These are phyloP conservation scores for Quercus variabilis DNA, from an alignment of 306 rosid genomes.

Conservation along the genomic window DNA sequence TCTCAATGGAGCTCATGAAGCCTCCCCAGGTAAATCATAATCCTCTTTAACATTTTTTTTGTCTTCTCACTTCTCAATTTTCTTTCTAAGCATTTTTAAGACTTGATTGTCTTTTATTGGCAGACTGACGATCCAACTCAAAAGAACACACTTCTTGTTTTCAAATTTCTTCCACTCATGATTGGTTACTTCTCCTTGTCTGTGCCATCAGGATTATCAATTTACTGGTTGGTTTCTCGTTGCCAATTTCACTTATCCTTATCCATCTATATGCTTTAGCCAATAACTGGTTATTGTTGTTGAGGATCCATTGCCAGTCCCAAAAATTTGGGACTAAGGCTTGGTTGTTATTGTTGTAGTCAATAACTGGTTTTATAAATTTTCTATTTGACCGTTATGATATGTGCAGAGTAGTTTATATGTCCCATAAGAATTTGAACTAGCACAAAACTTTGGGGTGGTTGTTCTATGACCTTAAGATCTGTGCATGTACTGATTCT, in stretches of 20 bases:
- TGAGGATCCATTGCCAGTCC: too few species aligned
- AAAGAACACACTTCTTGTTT: constrained; percentile 80
- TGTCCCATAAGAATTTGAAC: neutral
- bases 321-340: too few species aligned
- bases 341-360: too few species aligned
- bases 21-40: constrained; percentile 78
- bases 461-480: neutral
- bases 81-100: constrained; percentile 14
- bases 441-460: neutral
- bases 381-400: neutral
- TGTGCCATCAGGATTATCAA: constrained; percentile 95
- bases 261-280: neutral
- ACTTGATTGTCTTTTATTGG: constrained; percentile 36
- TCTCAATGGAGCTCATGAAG: constrained; percentile 98
- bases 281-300: neutral
- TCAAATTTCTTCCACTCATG: constrained; percentile 99
- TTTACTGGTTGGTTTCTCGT: constrained; percentile 87
- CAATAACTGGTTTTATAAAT: neutral
- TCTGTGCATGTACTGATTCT: neutral
- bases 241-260: constrained; percentile 48
- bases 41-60: neutral
- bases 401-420: neutral
- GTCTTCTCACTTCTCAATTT: constrained; percentile 14
- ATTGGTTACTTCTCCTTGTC: constrained; percentile 97
- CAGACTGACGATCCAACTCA: constrained; percentile 95